These are phyloP conservation scores for Fraxinus floribunda DNA, from an alignment of 305 asterid species.

Conservation along the genomic window DNA sequence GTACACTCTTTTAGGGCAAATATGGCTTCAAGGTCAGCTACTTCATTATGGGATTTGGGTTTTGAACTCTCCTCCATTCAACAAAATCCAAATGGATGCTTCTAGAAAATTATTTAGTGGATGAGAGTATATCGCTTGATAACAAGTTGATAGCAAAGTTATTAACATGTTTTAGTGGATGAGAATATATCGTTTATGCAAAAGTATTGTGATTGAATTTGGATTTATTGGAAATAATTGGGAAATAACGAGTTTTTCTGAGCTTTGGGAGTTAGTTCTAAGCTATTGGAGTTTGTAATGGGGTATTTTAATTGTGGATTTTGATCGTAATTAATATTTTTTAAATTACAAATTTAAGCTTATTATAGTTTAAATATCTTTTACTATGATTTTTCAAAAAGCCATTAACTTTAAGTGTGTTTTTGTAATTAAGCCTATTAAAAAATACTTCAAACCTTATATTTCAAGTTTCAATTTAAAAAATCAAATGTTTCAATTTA, in stretches of 20 bases:
- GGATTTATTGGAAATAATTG: neutral
- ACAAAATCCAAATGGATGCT: conserved; percentile 10
- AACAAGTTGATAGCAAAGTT: too few relatives aligned
- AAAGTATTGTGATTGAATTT: neutral
- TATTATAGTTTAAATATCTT: too few relatives aligned
- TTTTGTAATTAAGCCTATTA: too few relatives aligned
- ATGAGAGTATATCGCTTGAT: neutral
- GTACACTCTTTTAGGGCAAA: conserved; percentile 44
- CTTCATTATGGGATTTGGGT: conserved; percentile 38
- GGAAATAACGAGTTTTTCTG: neutral
- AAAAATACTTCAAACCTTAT: too few relatives aligned
- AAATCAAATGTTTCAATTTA: too few relatives aligned
- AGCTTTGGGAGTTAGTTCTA: neutral
- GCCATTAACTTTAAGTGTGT: too few relatives aligned
- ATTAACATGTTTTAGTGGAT: neutral
- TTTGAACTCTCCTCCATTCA: conserved; percentile 48
- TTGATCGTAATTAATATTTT: neutral
- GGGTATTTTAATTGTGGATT: neutral
- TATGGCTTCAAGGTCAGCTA: conserved; percentile 47
- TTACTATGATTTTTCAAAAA: too few relatives aligned
- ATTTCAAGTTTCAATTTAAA: too few relatives aligned
- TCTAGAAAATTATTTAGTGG: neutral
- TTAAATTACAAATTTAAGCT: too few relatives aligned
- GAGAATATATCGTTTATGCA: neutral
- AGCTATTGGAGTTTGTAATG: neutral